Conservation (phyloP, 2,329 filamentous ascomycete genomes). For the Thelonectria discophora region DNA sequence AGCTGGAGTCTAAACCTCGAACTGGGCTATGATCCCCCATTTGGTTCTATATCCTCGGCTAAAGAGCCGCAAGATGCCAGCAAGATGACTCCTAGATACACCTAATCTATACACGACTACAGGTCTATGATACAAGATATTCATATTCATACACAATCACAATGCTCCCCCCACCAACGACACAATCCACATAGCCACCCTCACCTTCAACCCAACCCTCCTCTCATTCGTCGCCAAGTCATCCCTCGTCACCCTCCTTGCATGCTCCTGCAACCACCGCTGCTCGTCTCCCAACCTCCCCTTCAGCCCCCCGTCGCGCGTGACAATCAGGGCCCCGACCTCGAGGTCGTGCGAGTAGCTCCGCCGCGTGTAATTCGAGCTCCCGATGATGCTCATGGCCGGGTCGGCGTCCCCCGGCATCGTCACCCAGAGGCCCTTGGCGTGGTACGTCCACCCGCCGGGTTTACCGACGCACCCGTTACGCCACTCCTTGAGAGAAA, state of each 20-base stretch:
- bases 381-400: constrained; percentile 84
- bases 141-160: constrained; percentile 52
- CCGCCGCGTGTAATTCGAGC: constrained; percentile 94
- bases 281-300: constrained; percentile 80
- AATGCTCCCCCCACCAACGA: constrained; percentile 86
- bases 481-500: constrained; percentile 88
- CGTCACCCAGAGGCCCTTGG: constrained; percentile 93
- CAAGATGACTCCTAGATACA: constrained; percentile 12
- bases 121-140: constrained; percentile 16
- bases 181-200: constrained; percentile 94
- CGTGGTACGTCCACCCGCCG: constrained; percentile 96
- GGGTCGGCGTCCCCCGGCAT: constrained; percentile 72
- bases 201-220: constrained; percentile 84
- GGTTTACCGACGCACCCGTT: constrained; percentile 81
- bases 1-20: neutral
- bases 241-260: constrained; percentile 72
- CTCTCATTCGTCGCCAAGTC: constrained; percentile 85
- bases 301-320: constrained; percentile 76
- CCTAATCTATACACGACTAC: constrained; percentile 33
- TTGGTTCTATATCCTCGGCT: neutral
- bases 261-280: constrained; percentile 79
- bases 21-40: constrained; percentile 25
- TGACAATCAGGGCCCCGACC: constrained; percentile 86
- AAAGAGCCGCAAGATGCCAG: neutral
- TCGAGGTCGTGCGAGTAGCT: constrained; percentile 94